A percentile compares a stretch with the other conserved stretches of the same genome.
These are phyloP conservation scores for Tetrahymena elliotti DNA, from an alignment of 73 alveolate species.

Conservation along the genomic window DNA sequence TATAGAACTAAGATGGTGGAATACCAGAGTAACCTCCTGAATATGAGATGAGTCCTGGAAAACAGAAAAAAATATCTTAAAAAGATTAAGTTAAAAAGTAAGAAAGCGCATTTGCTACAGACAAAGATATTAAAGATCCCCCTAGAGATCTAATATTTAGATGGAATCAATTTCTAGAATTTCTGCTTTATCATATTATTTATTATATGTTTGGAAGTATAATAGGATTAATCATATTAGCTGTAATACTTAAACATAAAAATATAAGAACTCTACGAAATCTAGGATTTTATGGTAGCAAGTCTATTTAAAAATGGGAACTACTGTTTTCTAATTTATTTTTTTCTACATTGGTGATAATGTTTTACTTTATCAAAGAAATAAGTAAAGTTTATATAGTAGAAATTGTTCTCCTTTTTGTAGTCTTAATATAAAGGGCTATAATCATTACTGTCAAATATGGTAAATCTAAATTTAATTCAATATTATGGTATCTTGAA, in stretches of 20 bases:
- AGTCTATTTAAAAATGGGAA: background rate
- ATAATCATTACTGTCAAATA: background rate
- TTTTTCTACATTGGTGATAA: background rate
- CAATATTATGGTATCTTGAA: background rate
- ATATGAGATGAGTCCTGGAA: background rate
- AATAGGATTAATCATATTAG: background rate
- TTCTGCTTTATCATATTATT: background rate
- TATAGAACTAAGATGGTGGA: background rate
- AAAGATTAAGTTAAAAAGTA: background rate
- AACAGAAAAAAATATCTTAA: background rate
- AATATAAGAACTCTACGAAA: background rate
- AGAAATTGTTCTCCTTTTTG: background rate
- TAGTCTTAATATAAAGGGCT: background rate
- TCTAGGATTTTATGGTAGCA: background rate
- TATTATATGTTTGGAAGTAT: background rate
- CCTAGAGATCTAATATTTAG: background rate
- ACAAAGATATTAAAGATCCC: background rate
- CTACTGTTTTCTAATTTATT: background rate
- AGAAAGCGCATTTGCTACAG: background rate
- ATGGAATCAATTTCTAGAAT: background rate
- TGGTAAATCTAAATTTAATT: background rate
- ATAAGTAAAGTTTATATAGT: background rate
- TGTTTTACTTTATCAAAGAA: background rate
- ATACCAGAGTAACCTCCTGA: background rate
- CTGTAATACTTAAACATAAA: background rate